These are phyloP conservation scores for Suillus hirtellus DNA, from an alignment of 768 basidiomycete genomes.

Conservation along the genomic window DNA sequence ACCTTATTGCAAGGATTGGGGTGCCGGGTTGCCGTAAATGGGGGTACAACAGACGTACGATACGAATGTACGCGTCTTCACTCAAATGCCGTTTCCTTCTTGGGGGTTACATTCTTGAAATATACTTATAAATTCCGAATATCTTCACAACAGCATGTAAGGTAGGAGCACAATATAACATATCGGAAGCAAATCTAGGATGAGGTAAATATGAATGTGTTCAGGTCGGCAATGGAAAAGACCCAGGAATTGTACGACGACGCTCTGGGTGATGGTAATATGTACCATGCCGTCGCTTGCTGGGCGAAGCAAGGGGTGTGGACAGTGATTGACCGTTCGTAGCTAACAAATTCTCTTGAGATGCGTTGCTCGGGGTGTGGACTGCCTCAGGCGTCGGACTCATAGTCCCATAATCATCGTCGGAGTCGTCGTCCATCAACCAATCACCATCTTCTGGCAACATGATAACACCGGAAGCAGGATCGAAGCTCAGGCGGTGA, in stretches of 20 bases:
- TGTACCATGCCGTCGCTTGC: constrained; percentile 65
- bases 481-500: constrained; percentile 81
- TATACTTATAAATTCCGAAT: neutral
- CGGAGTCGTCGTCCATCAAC: constrained; percentile 52
- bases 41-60: neutral
- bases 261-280: constrained; percentile 88
- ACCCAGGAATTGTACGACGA: constrained; percentile 54
- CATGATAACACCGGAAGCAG: constrained; percentile 85
- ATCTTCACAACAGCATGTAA: constrained; percentile 1
- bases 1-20: neutral
- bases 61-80: neutral
- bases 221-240: constrained; percentile 39
- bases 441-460: constrained; percentile 75
- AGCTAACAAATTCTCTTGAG: constrained; percentile 27
- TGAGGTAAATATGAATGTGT: neutral
- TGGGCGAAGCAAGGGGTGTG: constrained; percentile 36
- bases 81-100: neutral
- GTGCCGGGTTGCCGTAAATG: neutral
- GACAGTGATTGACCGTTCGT: constrained; percentile 16
- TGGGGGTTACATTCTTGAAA: neutral
- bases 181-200: constrained; percentile 2
- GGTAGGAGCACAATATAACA: neutral
- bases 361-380: constrained; percentile 16
- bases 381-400: constrained; percentile 24
- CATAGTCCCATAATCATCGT: constrained; percentile 42